Percentiles rank a stretch among this genome's conserved stretches.
Evolutionary conservation across 306 rosid genomes (phyloP).

Genomic region (Castanopsis chinensis): DNA sequence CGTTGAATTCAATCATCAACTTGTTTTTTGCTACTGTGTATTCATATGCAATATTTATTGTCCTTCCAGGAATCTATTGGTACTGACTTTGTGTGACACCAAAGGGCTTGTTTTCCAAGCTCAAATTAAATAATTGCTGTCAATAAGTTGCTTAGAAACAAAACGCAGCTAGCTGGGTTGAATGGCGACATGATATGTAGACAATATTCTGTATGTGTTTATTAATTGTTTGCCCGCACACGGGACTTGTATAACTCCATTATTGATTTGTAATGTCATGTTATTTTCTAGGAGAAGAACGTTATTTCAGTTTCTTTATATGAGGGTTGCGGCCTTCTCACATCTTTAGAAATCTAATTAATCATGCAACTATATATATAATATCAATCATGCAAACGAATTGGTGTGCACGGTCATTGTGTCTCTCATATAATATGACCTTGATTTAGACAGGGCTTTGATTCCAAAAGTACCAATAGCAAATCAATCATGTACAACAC

Average conservation of each 20-base stretch:
- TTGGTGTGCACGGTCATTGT: background rate
- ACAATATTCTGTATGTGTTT: background rate
- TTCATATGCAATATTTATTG: too few species aligned
- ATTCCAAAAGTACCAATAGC: background rate
- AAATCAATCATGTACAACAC: background rate
- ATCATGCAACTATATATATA: background rate
- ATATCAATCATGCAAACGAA: background rate
- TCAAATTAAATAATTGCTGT: background rate
- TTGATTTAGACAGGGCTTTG: background rate
- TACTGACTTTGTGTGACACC: background rate
- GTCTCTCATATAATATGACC: background rate
- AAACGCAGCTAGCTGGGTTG: background rate
- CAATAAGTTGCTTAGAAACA: background rate
- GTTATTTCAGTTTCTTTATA: background rate
- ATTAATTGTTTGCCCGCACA: background rate
- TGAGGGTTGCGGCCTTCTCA: background rate
- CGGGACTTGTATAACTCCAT: background rate
- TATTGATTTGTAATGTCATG: background rate
- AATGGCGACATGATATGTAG: background rate
- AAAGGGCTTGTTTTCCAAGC: background rate
- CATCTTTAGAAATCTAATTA: background rate
- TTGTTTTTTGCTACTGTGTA: too few species aligned
- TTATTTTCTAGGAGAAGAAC: background rate
- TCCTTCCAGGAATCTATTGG: background rate
- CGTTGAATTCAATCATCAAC: too few species aligned